Evolutionary conservation across 768 basidiomycete genomes (phyloP), one percentile per base, ranked within the genome.

Genomic region (Heimioporus sp.): DNA sequence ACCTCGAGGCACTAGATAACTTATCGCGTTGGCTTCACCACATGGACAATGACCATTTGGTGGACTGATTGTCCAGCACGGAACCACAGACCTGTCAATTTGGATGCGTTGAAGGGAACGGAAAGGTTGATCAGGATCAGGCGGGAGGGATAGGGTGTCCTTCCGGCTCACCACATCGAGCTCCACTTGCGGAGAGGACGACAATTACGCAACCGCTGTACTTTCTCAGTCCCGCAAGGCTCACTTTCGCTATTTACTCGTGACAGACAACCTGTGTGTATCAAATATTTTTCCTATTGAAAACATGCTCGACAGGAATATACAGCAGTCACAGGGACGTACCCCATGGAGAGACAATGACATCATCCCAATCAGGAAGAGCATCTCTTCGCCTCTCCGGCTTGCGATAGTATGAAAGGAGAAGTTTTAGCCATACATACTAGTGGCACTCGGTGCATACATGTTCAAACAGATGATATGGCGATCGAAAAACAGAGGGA

Each of bases 201-300:
- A 41, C 11, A 3, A 58, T 19, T 39, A 46, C 12, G 15, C 0
- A 3, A 45, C 45, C 34, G 21, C 50, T 17, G 7, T 10, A 1
- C 48, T 49, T 28, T 58, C 53, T 13, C 17, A 36, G 20, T 12
- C 31, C 10, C 50, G 32, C 28, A 49, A 44, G 12, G 37, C 48
- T 0, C 41, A 57, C 17, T 57, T 58, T 40, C 44, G 46, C n/a
- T 58, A 46, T 24, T 43, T 58, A 41, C 44, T 57, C 13, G 44
- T 28, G 19, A 57, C 43, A 16, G 38, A 48, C 13, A 42, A 52
- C 17, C 52, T 49, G 56, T 58, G 19, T 40, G 47, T 39, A 28
- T 16, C 38, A 12, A 4, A 12, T n/a, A 5, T 32, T 28, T 15
- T 6, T 1, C 12, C 13, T 36, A n/a, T n/a, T n/a, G n/a, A n/a